A percentile compares a stretch with the other conserved stretches of the same genome.
These are phyloP conservation scores for Saposhnikovia divaricata DNA, from an alignment of 129 eudicot genomes.

Conservation along the genomic window DNA sequence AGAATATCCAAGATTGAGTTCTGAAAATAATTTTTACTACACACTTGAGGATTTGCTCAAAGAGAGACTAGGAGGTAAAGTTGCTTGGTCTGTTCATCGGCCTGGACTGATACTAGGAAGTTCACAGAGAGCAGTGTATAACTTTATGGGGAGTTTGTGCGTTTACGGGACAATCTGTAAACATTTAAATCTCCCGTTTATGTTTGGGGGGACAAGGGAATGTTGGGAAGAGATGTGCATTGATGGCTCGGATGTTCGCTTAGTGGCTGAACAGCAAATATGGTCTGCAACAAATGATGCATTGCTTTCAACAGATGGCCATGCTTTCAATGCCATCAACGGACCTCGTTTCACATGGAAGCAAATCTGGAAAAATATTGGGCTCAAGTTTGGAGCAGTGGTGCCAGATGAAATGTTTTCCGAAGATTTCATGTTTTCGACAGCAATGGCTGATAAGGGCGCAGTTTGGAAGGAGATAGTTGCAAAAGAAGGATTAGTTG, in stretches of 20 bases:
- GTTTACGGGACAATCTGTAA: constrained; percentile 69
- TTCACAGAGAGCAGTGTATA: constrained; percentile 46
- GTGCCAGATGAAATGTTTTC: constrained; percentile 34
- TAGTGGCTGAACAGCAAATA: constrained; percentile 80
- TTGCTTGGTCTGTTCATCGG: constrained; percentile 77
- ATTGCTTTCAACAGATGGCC: constrained; percentile 27
- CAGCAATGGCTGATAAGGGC: constrained; percentile 54
- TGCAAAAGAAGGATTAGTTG: constrained; percentile 45
- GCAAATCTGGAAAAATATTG: constrained; percentile 66
- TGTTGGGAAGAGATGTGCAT: constrained; percentile 69
- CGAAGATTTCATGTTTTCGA: constrained; percentile 32
- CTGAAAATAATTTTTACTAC: constrained; percentile 56
- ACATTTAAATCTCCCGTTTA: constrained; percentile 64
- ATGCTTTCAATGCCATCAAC: constrained; percentile 72
- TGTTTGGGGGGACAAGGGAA: constrained; percentile 67
- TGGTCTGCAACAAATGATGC: constrained; percentile 57
- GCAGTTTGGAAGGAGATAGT: constrained; percentile 68
- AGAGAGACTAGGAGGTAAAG: constrained; percentile 43
- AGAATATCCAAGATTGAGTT: constrained; percentile 46
- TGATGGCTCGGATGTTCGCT: constrained; percentile 79
- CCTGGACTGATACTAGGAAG: constrained; percentile 83
- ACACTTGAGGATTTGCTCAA: constrained; percentile 72
- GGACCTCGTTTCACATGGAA: constrained; percentile 69
- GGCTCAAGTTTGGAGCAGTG: constrained; percentile 41
- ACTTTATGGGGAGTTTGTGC: constrained; percentile 79